Evolutionary conservation across 2,329 filamentous ascomycete genomes (phyloP), one percentile per base, ranked within the genome.

Genomic region (Stagonosporopsis tanaceti): DNA sequence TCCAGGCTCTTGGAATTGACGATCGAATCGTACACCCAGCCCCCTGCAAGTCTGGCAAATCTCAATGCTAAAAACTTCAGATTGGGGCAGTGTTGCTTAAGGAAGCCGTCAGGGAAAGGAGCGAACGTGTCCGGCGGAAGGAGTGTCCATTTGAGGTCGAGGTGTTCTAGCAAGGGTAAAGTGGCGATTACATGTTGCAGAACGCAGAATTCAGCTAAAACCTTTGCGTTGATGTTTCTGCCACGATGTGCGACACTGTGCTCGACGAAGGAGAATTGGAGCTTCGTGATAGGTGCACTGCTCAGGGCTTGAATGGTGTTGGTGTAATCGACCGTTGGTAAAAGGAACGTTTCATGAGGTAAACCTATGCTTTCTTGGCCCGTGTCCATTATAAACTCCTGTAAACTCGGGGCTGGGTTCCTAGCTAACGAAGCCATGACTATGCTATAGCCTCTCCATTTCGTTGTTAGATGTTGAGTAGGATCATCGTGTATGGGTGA

Each of bases 381-480:
- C 4, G 56, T 63, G 44, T 79, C 73, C 6, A 80, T 14, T 5
- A 74, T 34, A 2, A 82, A 60, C 44, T 79, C 78, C 2, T 71
- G 59, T 14, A 81, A 50, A 4, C 56, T 53, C 20, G 71, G 57
- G 1, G 66, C 39, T 9, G 65, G 38, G 17, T 60, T 53, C 1
- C 71, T 64, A 11, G 78, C 63, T 6, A 70, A 40, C 2, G 63
- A 65, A 3, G 65, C 59, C 3, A 68, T 67, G 8, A 74, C 42
- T 25, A 69, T 50, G 12, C 63, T 66, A 42, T 78, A 76, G 0
- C 75, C 76, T 9, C 74, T 72, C 67, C 73, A 76, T 15, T 60
- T 38, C n/a, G 8, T 6, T 11, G 58, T 53, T 8, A 42, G 48
- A 7, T 37, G 15, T 4, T 44, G 54, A 24, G 38, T 4, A n/a